These are phyloP conservation scores for Forsythia viridissima DNA, from an alignment of 257 asterid genomes.

Conservation along the genomic window DNA sequence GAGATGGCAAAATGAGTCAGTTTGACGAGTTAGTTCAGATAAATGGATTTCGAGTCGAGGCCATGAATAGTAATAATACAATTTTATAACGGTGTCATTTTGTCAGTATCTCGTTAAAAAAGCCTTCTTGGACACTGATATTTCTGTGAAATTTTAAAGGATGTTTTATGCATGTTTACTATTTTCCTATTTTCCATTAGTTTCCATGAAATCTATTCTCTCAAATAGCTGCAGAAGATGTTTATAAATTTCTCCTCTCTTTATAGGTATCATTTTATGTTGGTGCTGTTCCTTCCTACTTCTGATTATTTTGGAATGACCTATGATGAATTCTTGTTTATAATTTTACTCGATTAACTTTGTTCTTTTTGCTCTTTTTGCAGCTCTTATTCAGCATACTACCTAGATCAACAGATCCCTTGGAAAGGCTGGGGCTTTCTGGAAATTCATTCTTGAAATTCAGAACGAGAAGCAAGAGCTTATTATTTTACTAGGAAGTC, in stretches of 20 bases:
- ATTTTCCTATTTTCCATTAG: neutral
- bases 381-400: neutral
- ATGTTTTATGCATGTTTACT: neutral
- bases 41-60: no score
- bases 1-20: no score
- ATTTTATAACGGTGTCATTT: neutral
- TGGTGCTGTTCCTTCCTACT: neutral
- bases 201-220: neutral
- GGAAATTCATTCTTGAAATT: neutral
- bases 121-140: neutral
- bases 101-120: neutral
- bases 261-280: neutral
- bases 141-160: neutral
- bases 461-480: neutral
- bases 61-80: no score
- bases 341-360: neutral
- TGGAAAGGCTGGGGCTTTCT: neutral
- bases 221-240: neutral
- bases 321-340: neutral
- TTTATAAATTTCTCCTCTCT: neutral
- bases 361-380: neutral
- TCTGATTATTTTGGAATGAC: neutral
- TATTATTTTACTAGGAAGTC: constrained; percentile 1
- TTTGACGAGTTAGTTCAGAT: no score
- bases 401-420: neutral